These are phyloP conservation scores for Miscanthus sacchariflorus DNA, from an alignment of 202 grass and related monocot genomes.

Conservation along the genomic window DNA sequence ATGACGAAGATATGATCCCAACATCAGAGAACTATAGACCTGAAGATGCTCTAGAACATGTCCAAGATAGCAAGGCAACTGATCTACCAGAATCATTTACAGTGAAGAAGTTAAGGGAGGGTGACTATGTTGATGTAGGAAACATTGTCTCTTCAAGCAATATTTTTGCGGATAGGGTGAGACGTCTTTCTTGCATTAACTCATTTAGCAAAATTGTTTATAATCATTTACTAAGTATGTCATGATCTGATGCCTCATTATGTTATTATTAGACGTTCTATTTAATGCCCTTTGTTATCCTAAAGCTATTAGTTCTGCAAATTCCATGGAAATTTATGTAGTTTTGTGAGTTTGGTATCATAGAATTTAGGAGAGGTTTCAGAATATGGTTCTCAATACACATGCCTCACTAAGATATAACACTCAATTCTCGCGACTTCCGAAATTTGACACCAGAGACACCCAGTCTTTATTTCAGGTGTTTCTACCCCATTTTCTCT, in stretches of 20 bases:
- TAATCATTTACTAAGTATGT: background rate
- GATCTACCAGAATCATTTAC: conserved; percentile 47
- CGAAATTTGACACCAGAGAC: background rate
- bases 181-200: conserved; percentile 26
- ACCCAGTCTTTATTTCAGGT: background rate
- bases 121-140: conserved; percentile 46
- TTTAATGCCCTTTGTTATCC: conserved; percentile 16
- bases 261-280: conserved; percentile 17
- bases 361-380: background rate
- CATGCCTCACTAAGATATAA: background rate
- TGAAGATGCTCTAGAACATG: conserved; percentile 55
- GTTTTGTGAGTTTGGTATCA: conserved; percentile 8
- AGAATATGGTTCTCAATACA: background rate
- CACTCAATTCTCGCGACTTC: background rate
- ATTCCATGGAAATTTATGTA: background rate
- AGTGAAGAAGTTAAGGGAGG: conserved; percentile 49
- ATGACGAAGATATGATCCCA: conserved; percentile 45
- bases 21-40: conserved; percentile 48
- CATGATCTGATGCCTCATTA: background rate
- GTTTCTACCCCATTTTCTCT: background rate
- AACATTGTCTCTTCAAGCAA: conserved; percentile 54
- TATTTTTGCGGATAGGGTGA: conserved; percentile 71
- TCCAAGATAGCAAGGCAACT: conserved; percentile 49
- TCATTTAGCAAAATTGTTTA: conserved; percentile 28
- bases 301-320: conserved; percentile 9